These are phyloP conservation scores for Yamadazyma philogaea DNA, from an alignment of 805 yeast genomes.

Conservation along the genomic window DNA sequence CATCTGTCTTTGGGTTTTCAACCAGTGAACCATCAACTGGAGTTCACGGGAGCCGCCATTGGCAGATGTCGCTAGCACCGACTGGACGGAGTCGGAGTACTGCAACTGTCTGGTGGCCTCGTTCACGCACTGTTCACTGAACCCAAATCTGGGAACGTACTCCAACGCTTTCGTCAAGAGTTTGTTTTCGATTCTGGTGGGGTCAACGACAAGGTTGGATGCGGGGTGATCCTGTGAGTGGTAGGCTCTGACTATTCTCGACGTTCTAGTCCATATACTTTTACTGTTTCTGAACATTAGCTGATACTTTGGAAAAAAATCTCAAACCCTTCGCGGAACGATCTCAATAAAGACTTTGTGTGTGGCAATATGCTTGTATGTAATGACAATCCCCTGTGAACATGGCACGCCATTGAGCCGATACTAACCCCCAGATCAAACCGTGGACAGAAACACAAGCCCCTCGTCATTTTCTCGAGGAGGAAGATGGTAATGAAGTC, in stretches of 20 bases:
- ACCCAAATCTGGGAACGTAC: conserved; percentile 52
- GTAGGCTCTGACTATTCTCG: conserved; percentile 16
- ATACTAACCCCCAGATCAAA: conserved; percentile 27
- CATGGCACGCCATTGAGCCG: neutral
- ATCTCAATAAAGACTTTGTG: neutral
- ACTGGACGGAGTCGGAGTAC: conserved; percentile 50
- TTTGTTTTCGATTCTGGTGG: conserved; percentile 35
- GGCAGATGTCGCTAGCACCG: conserved; percentile 34
- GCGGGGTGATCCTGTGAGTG: conserved; percentile 37
- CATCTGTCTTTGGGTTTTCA: conserved; percentile 42
- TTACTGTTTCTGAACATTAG: conserved; percentile 2
- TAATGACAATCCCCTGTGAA: conserved; percentile 3
- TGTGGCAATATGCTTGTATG: conserved; percentile 20
- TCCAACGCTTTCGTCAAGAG: conserved; percentile 38
- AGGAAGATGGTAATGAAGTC: conserved; percentile 34
- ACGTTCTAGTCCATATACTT: conserved; percentile 1
- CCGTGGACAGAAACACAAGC: conserved; percentile 48
- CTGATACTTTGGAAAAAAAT: neutral
- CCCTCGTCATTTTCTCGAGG: conserved; percentile 53
- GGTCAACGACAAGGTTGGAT: conserved; percentile 32
- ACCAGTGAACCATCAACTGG: conserved; percentile 51
- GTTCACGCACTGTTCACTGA: conserved; percentile 45
- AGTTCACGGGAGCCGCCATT: conserved; percentile 51
- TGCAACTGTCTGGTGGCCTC: conserved; percentile 47
- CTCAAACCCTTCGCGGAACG: conserved; percentile 2